Evolutionary conservation across 1,284 basidiomycete genomes (phyloP).

Genomic region (Exobasidium rhododendri): DNA sequence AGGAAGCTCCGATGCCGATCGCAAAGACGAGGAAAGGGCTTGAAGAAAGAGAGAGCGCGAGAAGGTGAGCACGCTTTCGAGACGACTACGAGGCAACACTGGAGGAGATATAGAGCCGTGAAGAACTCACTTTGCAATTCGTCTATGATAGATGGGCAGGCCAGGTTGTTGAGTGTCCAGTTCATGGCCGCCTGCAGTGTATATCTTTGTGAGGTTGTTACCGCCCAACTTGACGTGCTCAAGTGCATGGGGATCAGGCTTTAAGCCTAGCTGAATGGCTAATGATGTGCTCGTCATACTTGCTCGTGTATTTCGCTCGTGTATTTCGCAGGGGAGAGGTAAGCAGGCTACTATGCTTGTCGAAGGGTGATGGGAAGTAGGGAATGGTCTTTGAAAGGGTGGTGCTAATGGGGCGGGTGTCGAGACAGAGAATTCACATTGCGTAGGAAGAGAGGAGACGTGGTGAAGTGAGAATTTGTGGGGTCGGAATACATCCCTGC

Average conservation of each 20-base stretch:
- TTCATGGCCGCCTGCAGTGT: constrained; percentile 22
- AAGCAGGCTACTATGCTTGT: too few relatives aligned
- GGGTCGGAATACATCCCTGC: too few relatives aligned
- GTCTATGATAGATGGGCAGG: constrained; percentile 32
- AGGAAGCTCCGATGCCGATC: constrained; percentile 30
- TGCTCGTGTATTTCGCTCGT: too few relatives aligned
- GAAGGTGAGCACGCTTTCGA: too few relatives aligned
- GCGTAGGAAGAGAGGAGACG: too few relatives aligned
- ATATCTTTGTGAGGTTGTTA: constrained; percentile 11
- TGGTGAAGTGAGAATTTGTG: too few relatives aligned
- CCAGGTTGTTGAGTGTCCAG: constrained; percentile 32
- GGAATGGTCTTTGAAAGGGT: neutral
- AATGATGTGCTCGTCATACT: constrained; percentile 24
- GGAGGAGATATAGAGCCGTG: neutral
- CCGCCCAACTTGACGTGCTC: constrained; percentile 22
- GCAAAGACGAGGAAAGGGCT: constrained; percentile 32
- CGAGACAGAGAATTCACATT: too few relatives aligned
- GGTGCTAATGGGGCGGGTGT: neutral
- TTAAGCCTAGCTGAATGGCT: constrained; percentile 29
- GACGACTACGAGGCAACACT: too few relatives aligned
- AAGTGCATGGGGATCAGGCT: constrained; percentile 28
- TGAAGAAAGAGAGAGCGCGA: constrained; percentile 25
- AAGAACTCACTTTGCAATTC: constrained; percentile 28
- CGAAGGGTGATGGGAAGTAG: neutral
- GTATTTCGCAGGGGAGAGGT: neutral